Percentiles rank a stretch among this genome's conserved stretches.
These are phyloP conservation scores for Hibiscus syriacus DNA, from an alignment of 345 rosid species.

Conservation along the genomic window DNA sequence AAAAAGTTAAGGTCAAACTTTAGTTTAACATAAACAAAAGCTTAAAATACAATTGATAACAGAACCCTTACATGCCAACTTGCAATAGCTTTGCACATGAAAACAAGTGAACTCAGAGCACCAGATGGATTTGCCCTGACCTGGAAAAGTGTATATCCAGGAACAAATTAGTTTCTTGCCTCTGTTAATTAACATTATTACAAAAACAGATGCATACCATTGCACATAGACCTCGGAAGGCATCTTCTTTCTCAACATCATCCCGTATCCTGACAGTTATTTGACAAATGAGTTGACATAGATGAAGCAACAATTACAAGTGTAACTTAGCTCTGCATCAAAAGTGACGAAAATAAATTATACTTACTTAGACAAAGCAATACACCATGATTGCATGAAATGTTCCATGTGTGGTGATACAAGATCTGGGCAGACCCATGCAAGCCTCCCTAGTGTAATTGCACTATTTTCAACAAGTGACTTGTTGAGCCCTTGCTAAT, in stretches of 20 bases:
- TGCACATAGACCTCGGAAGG: slow-evolving; percentile 94
- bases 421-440: slow-evolving; percentile 96
- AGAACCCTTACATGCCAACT: slow-evolving; percentile 84
- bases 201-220: slow-evolving; percentile 43
- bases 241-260: slow-evolving; percentile 97
- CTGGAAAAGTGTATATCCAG: slow-evolving; percentile 33
- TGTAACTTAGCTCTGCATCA: background rate
- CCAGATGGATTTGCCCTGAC: slow-evolving; percentile 89
- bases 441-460: slow-evolving; percentile 93
- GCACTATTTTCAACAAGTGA: slow-evolving; percentile 93
- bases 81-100: slow-evolving; percentile 83
- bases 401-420: slow-evolving; percentile 99
- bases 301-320: background rate
- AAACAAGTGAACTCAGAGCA: slow-evolving; percentile 78
- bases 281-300: slow-evolving; percentile 1
- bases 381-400: slow-evolving; percentile 95
- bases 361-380: slow-evolving; percentile 78
- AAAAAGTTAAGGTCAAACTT: background rate
- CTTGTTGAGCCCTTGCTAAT: slow-evolving; percentile 67
- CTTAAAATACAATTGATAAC: background rate
- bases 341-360: background rate
- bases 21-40: background rate
- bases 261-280: slow-evolving; percentile 71
- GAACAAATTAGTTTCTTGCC: background rate
- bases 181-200: background rate